A percentile compares a stretch with the other conserved stretches of the same genome.
phyloP scores from a whole-genome alignment of 2,329 filamentous ascomycete genomes.

The Fusarium paranaense region DNA sequence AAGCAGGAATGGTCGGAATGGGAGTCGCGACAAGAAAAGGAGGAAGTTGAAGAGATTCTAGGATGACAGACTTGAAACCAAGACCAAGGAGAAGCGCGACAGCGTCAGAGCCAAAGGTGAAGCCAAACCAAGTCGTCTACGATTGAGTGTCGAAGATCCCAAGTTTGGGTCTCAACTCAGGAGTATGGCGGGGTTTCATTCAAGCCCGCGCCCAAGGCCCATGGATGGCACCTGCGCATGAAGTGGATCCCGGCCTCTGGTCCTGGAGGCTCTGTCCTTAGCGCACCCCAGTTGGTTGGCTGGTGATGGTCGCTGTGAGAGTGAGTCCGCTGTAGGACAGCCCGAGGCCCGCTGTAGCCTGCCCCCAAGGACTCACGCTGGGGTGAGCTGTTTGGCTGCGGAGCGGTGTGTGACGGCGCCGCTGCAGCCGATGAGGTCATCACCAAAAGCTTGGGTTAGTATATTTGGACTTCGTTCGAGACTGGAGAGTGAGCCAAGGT shows the following conservation, averaged over 20 bases:
- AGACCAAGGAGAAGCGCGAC: conserved; percentile 13
- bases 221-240: conserved; percentile 9
- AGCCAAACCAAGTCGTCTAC: conserved; percentile 16
- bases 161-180: conserved; percentile 35
- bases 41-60: not conserved
- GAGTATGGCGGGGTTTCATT: conserved; percentile 45
- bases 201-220: conserved; percentile 13
- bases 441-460: conserved; percentile 11
- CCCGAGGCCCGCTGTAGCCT: not conserved
- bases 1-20: not conserved
- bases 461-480: conserved; percentile 28
- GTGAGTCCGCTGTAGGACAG: not conserved
- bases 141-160: conserved; percentile 20
- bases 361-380: not conserved
- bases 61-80: not conserved
- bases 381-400: not conserved
- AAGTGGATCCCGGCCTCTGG: conserved; percentile 20
- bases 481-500: not conserved
- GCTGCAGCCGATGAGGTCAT: conserved; percentile 42
- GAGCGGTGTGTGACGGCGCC: conserved; percentile 28
- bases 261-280: conserved; percentile 15
- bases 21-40: conserved; percentile 13
- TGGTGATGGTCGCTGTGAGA: conserved; percentile 25
- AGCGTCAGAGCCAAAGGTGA: conserved; percentile 29
- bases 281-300: conserved; percentile 30